Evolutionary conservation across 2,329 filamentous ascomycete genomes (phyloP).

Genomic region (Grosmannia huntii): DNA sequence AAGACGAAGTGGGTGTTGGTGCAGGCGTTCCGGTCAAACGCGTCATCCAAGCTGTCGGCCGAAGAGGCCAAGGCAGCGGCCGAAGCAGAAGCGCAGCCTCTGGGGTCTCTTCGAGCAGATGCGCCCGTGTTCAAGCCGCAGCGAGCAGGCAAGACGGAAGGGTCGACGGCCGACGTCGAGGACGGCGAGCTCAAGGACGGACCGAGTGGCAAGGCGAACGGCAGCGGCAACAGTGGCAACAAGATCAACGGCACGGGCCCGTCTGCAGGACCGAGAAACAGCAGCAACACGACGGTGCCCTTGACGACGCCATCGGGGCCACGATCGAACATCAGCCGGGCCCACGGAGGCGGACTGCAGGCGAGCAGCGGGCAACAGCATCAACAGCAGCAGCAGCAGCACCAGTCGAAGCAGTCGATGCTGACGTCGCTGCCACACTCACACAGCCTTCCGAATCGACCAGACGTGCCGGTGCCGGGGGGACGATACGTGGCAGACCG

Average conservation of each 20-base stretch:
- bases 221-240: neutral
- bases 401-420: conserved; percentile 19
- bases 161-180: conserved; percentile 38
- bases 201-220: neutral
- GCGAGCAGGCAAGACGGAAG: conserved; percentile 13
- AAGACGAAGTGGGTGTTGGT: conserved; percentile 61
- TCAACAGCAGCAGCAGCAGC: neutral
- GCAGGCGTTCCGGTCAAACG: conserved; percentile 56
- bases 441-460: conserved; percentile 18
- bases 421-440: conserved; percentile 17
- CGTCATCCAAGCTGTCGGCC: conserved; percentile 14
- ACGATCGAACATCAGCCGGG: neutral
- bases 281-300: neutral
- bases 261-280: neutral
- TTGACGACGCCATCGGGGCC: neutral
- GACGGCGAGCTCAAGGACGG: conserved; percentile 60
- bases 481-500: conserved; percentile 12
- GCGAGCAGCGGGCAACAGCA: conserved; percentile 13
- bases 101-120: conserved; percentile 34
- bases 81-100: conserved; percentile 15
- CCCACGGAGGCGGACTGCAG: conserved; percentile 11
- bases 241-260: neutral
- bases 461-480: conserved; percentile 14
- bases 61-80: conserved; percentile 8
- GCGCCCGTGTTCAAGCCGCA: conserved; percentile 53